Evolutionary conservation across 1,139 yeast species (phyloP).

Genomic region (Blastobotrys apis): DNA sequence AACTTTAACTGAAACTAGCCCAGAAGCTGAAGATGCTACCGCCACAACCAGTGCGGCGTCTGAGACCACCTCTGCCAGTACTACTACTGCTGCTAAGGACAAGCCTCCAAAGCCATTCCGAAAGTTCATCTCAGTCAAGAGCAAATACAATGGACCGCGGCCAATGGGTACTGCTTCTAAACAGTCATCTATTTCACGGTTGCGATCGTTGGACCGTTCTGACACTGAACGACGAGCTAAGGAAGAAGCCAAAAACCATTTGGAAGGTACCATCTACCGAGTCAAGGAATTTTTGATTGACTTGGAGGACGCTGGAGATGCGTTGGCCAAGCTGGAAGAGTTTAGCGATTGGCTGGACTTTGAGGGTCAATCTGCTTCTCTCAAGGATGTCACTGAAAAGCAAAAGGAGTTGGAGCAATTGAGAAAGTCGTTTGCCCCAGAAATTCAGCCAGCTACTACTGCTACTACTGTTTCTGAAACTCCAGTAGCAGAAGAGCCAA

Average conservation of each 20-base stretch:
- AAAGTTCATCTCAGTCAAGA: slow-evolving; percentile 20
- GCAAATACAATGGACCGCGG: slow-evolving; percentile 25
- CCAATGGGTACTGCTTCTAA: slow-evolving; percentile 34
- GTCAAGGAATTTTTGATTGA: slow-evolving; percentile 26
- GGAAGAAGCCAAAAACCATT: slow-evolving; percentile 34
- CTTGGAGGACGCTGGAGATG: slow-evolving; percentile 17
- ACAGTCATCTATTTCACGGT: slow-evolving; percentile 27
- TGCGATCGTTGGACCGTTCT: slow-evolving; percentile 27
- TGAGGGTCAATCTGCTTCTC: slow-evolving; percentile 55
- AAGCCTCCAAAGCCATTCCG: slow-evolving; percentile 17
- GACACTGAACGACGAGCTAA: slow-evolving; percentile 32
- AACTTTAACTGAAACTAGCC: slow-evolving; percentile 1
- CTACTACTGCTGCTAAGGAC: slow-evolving; percentile 10
- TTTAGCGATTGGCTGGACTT: slow-evolving; percentile 76
- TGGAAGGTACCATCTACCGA: slow-evolving; percentile 35
- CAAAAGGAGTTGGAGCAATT: slow-evolving; percentile 32
- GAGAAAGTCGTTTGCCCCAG: slow-evolving; percentile 21
- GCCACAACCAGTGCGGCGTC: slow-evolving; percentile 1
- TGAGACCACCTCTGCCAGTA: slow-evolving; percentile 11
- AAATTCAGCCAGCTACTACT: slow-evolving; percentile 1
- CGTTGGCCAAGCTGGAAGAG: slow-evolving; percentile 39
- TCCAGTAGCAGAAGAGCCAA: slow-evolving; percentile 4
- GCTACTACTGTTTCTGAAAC: not conserved
- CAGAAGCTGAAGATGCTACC: slow-evolving; percentile 8
- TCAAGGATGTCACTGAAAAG: slow-evolving; percentile 40